phyloP scores from a whole-genome alignment of 768 basidiomycete genomes.

The Lepiota brunneoincarnata region DNA sequence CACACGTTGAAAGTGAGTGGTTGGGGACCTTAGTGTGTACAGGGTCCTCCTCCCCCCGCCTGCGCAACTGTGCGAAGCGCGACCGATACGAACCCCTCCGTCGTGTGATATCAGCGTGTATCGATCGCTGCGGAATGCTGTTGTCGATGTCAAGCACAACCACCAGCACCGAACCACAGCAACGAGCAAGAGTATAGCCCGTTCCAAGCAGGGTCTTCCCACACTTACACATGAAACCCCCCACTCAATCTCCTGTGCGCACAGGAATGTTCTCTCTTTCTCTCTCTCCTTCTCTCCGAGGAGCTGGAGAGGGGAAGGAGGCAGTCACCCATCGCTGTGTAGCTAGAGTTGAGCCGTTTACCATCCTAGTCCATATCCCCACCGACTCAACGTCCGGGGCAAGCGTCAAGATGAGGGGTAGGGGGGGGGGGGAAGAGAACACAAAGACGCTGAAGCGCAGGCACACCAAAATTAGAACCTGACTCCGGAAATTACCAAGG shows the following conservation, averaged over 20 bases:
- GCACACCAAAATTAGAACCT: background rate
- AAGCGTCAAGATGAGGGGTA: too few relatives aligned
- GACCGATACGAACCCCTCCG: background rate
- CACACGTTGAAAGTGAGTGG: background rate
- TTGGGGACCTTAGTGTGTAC: background rate
- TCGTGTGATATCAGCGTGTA: background rate
- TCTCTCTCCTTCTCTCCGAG: background rate
- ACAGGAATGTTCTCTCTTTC: background rate
- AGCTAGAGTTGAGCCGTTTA: too few relatives aligned
- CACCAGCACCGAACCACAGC: background rate
- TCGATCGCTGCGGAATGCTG: constrained; percentile 2
- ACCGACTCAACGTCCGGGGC: too few relatives aligned
- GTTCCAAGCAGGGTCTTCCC: background rate
- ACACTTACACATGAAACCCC: constrained; percentile 4
- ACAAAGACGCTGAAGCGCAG: background rate
- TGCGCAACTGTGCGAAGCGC: background rate
- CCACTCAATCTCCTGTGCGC: background rate
- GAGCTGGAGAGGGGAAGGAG: background rate
- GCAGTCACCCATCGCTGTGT: background rate
- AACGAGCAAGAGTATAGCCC: background rate
- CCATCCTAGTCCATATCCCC: too few relatives aligned
- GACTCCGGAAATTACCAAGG: background rate
- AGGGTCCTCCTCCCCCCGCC: background rate
- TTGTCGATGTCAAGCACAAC: background rate
- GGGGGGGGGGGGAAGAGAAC: background rate